Base-by-base conservation (phyloP, 176 grass and related monocot genomes). In the Aegilops longissima region DNA sequence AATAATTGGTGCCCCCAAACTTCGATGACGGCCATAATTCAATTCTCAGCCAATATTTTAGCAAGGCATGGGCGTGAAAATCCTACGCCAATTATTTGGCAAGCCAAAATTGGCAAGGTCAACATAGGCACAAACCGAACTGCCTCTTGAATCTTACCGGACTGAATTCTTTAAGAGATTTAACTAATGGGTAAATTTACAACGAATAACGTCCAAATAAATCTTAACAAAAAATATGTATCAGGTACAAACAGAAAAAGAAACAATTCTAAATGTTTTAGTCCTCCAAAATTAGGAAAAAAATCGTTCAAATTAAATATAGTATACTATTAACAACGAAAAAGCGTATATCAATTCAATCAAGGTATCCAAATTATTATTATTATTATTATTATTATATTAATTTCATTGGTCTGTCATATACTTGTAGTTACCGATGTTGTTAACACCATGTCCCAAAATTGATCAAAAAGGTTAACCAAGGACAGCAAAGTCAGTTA, bases 301-400 rank as follows among this genome's bases (percentile, higher is more conserved):
- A 38, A 9, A 39, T 67, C 68, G 8, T 5, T 38, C 4, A 1
- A 39, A 9, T 70, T 38, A 70, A 70, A 70, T 2, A 20, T 56
- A 6, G 7, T 39, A 36, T n/a, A 5, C 1, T 5, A 8, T 56
- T 3, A 42, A 24, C 0, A 42, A 8, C 0, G 20, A 13, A 20
- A 40, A 20, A 24, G 0, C 5, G 3, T 73, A 73, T 11, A 13
- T 42, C 2, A 1, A n/a, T 12, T 71, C 4, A 13, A 72, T 71
- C 21, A 72, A 44, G n/a, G n/a, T 45, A 45, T 13, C 39, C 39
- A 25, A 14, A 6, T 36, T 7, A 35, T 25, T 10, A 44, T 44
- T 39, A 1, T 9, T 11, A 39, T 42, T 31, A 31, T 31, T 31
- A 44, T 44, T 39, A 1, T 9, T 11, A 39, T 42, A 51, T 42